Base-by-base conservation (phyloP, 2,329 filamentous ascomycete genomes). In the Verruconis gallopava region DNA sequence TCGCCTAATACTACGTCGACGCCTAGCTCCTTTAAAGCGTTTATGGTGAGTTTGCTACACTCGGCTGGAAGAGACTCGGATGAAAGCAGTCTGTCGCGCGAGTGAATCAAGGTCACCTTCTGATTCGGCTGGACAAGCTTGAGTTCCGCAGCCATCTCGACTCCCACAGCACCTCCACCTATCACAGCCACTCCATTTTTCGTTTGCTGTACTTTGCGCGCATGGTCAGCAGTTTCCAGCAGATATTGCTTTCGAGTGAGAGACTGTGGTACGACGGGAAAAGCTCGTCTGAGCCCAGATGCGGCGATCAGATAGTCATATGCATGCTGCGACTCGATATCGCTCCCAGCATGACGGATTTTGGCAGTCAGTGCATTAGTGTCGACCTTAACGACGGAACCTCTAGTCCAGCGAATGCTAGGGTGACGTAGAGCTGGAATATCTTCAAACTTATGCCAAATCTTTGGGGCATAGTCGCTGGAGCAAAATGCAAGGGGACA, bases 121-220 rank as follows among this genome's bases (percentile, higher is more conserved):
- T 75, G 63, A 9, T 71, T 52, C 0, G 84, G 81, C 46, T 79
- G 69, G 17, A 77, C 64, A 37, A 72, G 57, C 60, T 86, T 88
- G 42, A 88, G 65, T 61, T 91, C 83, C 1, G 80, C 75, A 0
- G 84, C 81, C 70, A 89, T 85, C 56, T 89, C 83, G 43, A 88
- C 77, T 5, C 84, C 84, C 1, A 89, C 83, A 4, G 83, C 84
- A 38, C 81, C 42, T 33, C 42, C 42, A 12, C 42, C 42, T 9
- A 44, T 33, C 4, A 44, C 25, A 13, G 28, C 42, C 3, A 40
- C 38, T 13, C 38, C 25, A 18, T 25, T 12, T 12, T 15, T 5
- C 19, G 30, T 36, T 21, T 32, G 2, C 22, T 40, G 30, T n/a
- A 33, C 38, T 19, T 21, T 18, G 17, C 32, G 38, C 13, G 33